Conservation (phyloP, 768 basidiomycete species). For the Boletellus ananas region DNA sequence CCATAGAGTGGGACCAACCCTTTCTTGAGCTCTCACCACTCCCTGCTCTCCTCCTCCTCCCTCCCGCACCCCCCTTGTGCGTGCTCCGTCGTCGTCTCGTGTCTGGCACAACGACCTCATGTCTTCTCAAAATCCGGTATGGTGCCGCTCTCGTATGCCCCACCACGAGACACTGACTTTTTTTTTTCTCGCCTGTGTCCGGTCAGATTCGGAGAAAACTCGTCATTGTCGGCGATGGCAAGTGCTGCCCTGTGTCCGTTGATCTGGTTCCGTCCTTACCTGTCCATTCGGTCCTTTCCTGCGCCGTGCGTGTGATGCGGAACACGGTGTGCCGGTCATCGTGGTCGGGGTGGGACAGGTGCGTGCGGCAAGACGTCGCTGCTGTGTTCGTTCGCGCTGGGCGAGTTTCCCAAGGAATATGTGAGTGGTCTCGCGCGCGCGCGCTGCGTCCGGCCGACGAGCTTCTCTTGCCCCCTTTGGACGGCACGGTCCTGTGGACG, state of each 20-base stretch:
- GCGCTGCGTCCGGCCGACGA: neutral
- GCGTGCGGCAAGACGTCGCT: constrained; percentile 97
- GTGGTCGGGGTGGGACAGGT: constrained; percentile 40
- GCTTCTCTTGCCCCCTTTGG: neutral
- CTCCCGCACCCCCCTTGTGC: neutral
- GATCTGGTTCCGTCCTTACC: neutral
- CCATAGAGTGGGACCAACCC: constrained; percentile 16
- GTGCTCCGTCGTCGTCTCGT: neutral
- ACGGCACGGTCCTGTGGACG: too few species aligned
- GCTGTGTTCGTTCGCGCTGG: constrained; percentile 86
- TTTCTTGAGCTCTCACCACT: constrained; percentile 19
- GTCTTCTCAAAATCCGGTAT: constrained; percentile 58
- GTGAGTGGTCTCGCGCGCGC: constrained; percentile 35
- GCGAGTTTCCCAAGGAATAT: constrained; percentile 95
- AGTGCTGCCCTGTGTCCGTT: constrained; percentile 24
- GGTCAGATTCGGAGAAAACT: constrained; percentile 89
- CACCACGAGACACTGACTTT: neutral
- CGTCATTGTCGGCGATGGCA: constrained; percentile 96
- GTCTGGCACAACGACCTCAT: constrained; percentile 19
- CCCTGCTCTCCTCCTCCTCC: neutral
- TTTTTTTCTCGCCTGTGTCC: neutral
- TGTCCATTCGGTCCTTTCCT: too few species aligned
- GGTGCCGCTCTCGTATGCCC: constrained; percentile 22
- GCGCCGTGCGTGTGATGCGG: neutral
- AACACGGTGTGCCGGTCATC: neutral